Percentiles rank a stretch among this genome's conserved stretches.
These are phyloP conservation scores for Fusarium mundagurra DNA, from an alignment of 2,329 filamentous ascomycete species.

Conservation along the genomic window DNA sequence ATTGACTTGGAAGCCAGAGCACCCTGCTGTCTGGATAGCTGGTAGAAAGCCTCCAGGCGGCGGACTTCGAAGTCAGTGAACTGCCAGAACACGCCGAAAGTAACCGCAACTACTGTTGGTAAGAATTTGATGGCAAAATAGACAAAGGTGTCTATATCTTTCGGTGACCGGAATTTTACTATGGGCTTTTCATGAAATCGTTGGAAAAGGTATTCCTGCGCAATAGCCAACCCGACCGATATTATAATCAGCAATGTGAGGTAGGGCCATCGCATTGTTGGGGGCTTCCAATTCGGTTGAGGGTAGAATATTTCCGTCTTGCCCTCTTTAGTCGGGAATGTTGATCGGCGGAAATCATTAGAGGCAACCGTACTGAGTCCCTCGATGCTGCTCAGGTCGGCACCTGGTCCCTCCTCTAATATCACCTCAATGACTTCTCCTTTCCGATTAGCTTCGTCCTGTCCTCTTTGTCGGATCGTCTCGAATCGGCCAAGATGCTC, in stretches of 20 bases:
- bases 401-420: constrained; percentile 52
- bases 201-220: constrained; percentile 66
- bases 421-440: constrained; percentile 70
- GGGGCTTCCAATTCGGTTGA: constrained; percentile 73
- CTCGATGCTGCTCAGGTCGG: constrained; percentile 63
- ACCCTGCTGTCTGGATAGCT: constrained; percentile 68
- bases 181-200: constrained; percentile 57
- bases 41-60: constrained; percentile 73
- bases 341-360: constrained; percentile 50
- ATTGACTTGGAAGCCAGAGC: constrained; percentile 72
- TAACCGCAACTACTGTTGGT: constrained; percentile 69
- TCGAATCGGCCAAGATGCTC: constrained; percentile 46
- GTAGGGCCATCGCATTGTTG: constrained; percentile 72
- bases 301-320: constrained; percentile 66
- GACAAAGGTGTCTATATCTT: constrained; percentile 58
- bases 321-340: constrained; percentile 48
- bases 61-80: constrained; percentile 73
- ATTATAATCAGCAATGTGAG: constrained; percentile 62
- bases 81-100: constrained; percentile 73
- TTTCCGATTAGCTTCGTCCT: constrained; percentile 68
- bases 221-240: constrained; percentile 61
- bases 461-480: constrained; percentile 61
- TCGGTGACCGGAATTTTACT: constrained; percentile 59
- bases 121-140: constrained; percentile 73
- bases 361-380: constrained; percentile 50